Evolutionary conservation across 2,329 filamentous ascomycete genomes (phyloP).

Genomic region (Colletotrichum endophyticum): DNA sequence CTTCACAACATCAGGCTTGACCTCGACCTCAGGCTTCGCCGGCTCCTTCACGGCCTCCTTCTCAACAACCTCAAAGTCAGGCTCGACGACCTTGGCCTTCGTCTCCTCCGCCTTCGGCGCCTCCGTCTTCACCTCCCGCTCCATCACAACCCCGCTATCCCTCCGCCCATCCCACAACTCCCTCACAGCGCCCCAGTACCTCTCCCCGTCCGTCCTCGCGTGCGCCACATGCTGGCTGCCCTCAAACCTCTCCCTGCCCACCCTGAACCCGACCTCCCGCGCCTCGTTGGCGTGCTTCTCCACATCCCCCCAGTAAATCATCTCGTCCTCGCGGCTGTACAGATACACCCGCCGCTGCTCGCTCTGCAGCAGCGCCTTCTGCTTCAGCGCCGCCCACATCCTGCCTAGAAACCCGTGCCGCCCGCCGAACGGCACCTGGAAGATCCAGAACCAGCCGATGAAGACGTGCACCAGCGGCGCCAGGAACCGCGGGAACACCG

Average conservation of each 20-base stretch:
- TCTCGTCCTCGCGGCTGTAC: slow-evolving; percentile 52
- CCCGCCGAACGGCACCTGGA: slow-evolving; percentile 33
- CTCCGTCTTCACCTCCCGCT: background rate
- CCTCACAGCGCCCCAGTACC: slow-evolving; percentile 56
- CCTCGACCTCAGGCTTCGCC: background rate
- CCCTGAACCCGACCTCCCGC: slow-evolving; percentile 38
- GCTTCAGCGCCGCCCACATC: slow-evolving; percentile 43
- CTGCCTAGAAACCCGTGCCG: slow-evolving; percentile 30
- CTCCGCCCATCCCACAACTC: slow-evolving; percentile 47
- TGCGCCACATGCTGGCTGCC: slow-evolving; percentile 57
- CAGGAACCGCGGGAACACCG: slow-evolving; percentile 35
- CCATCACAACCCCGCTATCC: background rate
- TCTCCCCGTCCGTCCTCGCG: slow-evolving; percentile 44
- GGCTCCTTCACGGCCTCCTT: background rate
- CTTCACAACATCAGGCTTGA: background rate
- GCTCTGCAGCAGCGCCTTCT: slow-evolving; percentile 29
- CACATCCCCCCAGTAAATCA: slow-evolving; percentile 52
- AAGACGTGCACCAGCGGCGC: slow-evolving; percentile 39
- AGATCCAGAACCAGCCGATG: slow-evolving; percentile 34
- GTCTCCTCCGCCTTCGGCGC: background rate
- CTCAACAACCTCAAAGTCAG: background rate
- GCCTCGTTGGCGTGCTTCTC: slow-evolving; percentile 53
- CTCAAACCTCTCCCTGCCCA: slow-evolving; percentile 50
- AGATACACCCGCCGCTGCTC: slow-evolving; percentile 56
- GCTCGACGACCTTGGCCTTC: background rate